phyloP scores from a whole-genome alignment of 192 early-diverging fungal species.

The Cladochytrium replicatum region DNA sequence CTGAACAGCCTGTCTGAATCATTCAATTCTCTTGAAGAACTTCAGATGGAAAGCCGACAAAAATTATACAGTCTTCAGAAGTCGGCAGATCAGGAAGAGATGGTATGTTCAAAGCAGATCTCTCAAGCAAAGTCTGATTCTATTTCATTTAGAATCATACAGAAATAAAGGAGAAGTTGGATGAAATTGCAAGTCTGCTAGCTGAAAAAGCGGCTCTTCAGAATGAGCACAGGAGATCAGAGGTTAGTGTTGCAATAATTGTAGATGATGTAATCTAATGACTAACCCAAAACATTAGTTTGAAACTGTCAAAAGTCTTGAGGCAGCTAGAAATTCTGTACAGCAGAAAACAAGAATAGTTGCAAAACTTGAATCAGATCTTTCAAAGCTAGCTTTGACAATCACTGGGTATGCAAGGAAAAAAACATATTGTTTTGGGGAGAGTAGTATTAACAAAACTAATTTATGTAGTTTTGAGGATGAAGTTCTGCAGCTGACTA shows the following conservation, averaged over 20 bases:
- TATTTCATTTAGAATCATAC: background rate
- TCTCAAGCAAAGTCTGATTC: too few relatives aligned
- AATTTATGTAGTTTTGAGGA: constrained; percentile 35
- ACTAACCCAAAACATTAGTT: too few relatives aligned
- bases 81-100: background rate
- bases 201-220: background rate
- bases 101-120: background rate
- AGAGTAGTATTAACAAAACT: background rate
- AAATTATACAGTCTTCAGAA: constrained; percentile 28
- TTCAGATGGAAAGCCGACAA: constrained; percentile 44
- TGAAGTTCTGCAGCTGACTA: constrained; percentile 27
- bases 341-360: constrained; percentile 7
- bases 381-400: constrained; percentile 18
- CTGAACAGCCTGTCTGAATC: too few relatives aligned
- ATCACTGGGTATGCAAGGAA: constrained; percentile 20
- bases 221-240: too few relatives aligned
- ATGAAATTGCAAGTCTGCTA: constrained; percentile 50
- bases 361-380: constrained; percentile 15
- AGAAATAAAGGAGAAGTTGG: constrained; percentile 55
- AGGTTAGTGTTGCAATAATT: too few relatives aligned
- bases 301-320: background rate
- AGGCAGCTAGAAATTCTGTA: constrained; percentile 10
- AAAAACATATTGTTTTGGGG: constrained; percentile 3
- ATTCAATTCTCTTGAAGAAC: too few relatives aligned
- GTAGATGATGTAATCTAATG: too few relatives aligned